Percentiles rank a stretch among this genome's conserved stretches.
Conservation (phyloP, 192 early-diverging fungal genomes). For the Backusella morwellensis region DNA sequence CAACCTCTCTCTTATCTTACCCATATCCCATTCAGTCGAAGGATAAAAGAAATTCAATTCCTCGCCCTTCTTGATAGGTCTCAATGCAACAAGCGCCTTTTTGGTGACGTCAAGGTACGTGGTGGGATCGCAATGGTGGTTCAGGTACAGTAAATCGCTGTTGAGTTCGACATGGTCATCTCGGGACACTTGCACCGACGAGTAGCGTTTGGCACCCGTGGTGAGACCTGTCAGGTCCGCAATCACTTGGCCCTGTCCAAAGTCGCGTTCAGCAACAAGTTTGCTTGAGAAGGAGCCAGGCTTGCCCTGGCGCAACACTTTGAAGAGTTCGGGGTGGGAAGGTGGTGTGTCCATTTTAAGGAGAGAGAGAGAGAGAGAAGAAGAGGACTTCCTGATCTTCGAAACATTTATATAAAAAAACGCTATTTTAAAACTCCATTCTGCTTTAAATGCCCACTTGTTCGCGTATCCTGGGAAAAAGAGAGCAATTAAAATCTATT, state of each 20-base stretch:
- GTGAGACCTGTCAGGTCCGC: conserved; percentile 46
- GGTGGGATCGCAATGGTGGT: conserved; percentile 51
- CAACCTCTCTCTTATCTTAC: neutral
- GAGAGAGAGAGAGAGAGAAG: neutral
- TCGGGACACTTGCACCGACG: conserved; percentile 46
- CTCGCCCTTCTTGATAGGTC: conserved; percentile 42
- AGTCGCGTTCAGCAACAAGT: conserved; percentile 38
- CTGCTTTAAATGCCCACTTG: neutral
- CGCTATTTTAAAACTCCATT: neutral
- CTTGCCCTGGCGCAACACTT: conserved; percentile 32
- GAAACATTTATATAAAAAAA: neutral
- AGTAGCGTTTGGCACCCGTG: conserved; percentile 48
- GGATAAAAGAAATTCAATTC: conserved; percentile 52
- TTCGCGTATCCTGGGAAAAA: neutral
- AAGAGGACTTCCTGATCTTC: neutral
- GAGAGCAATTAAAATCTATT: no score
- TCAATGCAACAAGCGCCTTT: conserved; percentile 41
- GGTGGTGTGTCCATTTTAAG: conserved; percentile 8
- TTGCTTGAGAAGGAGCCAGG: conserved; percentile 43
- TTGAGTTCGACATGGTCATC: conserved; percentile 54
- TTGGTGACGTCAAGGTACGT: conserved; percentile 43
- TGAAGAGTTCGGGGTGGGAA: conserved; percentile 44
- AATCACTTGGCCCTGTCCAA: conserved; percentile 41
- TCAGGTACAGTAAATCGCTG: conserved; percentile 52
- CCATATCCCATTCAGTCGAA: conserved; percentile 55